Evolutionary conservation across 2,329 filamentous ascomycete species (phyloP), one percentile per base, ranked within the genome.

Genomic region (Trichoderma oligosporum): DNA sequence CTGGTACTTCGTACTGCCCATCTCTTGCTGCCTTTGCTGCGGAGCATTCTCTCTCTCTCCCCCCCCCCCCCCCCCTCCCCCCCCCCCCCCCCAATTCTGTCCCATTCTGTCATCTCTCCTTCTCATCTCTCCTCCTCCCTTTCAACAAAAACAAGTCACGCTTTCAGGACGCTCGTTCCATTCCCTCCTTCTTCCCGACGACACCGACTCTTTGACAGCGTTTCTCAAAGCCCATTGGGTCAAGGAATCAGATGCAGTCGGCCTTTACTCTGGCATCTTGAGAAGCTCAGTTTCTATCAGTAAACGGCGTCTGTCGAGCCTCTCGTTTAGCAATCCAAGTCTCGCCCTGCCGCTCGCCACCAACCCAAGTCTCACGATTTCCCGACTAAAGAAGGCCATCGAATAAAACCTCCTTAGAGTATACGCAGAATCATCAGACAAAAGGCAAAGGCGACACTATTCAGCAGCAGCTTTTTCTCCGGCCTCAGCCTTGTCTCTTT

Each of bases 111-210:
- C 35, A 33, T 48, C 39, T 56, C 52, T 56, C 45, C 45, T 56
- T 56, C 57, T 59, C 57, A 35, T 46, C 51, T 56, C 54, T 42
- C 61, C 48, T 54, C 48, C 35, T 66, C 68, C 71, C 71, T 71
- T 74, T 71, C 70, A 72, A 72, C 70, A 73, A 73, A n/a, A 72
- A 72, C 69, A 70, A 70, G 65, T 65, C 70, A 65, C 68, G 71
- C 68, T 67, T 68, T 70, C 67, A 59, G 46, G 65, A 61, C 68
- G 62, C 68, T 73, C 70, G 70, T 74, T 74, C 70, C 71, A 74
- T 72, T 73, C 71, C 64, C 67, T 73, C 71, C 61, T 71, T 71
- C 68, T 67, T 49, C 35, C 42, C 51, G 57, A 59, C 51, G 51
- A 56, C 42, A 52, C 45, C 44, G 45, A 51, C 33, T 60, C 60